Conservation (phyloP, 805 yeast genomes). For the Lipomyces orientalis region DNA sequence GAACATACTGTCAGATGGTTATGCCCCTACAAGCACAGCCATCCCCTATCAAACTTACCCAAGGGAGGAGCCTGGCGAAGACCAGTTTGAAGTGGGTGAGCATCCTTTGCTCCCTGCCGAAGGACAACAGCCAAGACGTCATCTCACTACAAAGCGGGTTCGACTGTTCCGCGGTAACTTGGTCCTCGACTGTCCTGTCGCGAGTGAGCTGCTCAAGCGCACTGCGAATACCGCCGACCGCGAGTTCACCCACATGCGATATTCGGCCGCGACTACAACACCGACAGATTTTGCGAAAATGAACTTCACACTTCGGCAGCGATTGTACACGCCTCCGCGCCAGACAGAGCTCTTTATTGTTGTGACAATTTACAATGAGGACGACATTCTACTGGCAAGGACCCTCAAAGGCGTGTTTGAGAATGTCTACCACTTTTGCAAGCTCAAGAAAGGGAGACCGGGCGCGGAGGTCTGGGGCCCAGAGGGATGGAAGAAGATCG, state of each 20-base stretch:
- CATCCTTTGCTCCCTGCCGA: conserved; percentile 38
- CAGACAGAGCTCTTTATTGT: conserved; percentile 85
- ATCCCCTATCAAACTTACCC: conserved; percentile 2
- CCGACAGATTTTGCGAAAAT: conserved; percentile 69
- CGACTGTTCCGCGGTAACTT: conserved; percentile 74
- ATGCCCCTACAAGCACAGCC: conserved; percentile 12
- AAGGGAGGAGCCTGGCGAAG: conserved; percentile 2
- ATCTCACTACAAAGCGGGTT: conserved; percentile 53
- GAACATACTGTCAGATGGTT: conserved; percentile 11
- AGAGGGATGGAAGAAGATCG: conserved; percentile 93
- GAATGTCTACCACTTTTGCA: conserved; percentile 76
- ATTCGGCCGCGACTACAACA: conserved; percentile 92
- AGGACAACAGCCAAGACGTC: conserved; percentile 44
- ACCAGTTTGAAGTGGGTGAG: conserved; percentile 4
- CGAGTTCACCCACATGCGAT: conserved; percentile 85
- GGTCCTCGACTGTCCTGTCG: conserved; percentile 86
- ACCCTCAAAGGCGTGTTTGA: conserved; percentile 91
- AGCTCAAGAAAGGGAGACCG: conserved; percentile 60
- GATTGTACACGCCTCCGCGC: conserved; percentile 76
- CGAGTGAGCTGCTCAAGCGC: conserved; percentile 61
- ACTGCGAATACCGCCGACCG: conserved; percentile 53
- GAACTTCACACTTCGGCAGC: conserved; percentile 82
- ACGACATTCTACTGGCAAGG: conserved; percentile 77
- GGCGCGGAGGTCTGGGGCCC: conserved; percentile 71
- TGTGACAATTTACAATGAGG: conserved; percentile 89